Percentiles rank a stretch among this genome's conserved stretches.
These are phyloP conservation scores for Cucumis melo DNA, from an alignment of 306 rosid genomes.

Conservation along the genomic window DNA sequence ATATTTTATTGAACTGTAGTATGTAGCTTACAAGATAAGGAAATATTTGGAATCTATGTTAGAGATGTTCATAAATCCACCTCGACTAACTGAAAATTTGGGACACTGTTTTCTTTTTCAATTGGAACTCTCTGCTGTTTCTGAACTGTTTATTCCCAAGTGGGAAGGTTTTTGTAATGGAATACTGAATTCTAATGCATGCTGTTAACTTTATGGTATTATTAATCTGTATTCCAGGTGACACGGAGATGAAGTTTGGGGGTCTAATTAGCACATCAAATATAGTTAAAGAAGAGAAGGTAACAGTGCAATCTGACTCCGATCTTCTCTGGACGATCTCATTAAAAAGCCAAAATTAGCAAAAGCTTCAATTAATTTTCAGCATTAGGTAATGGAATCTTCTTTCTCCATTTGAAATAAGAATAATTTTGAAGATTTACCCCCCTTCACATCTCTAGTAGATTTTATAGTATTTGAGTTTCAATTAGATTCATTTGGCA, in stretches of 20 bases:
- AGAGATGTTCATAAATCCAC: not conserved
- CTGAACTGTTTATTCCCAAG: not conserved
- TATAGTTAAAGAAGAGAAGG: constrained; percentile 46
- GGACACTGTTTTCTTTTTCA: not conserved
- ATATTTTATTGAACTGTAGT: not conserved
- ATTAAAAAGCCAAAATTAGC: constrained; percentile 26
- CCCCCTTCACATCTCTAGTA: not conserved
- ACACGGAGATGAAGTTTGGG: constrained; percentile 74
- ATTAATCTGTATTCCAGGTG: constrained; percentile 33
- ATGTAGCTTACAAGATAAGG: not conserved
- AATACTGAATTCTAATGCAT: not conserved
- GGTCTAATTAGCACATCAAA: constrained; percentile 82
- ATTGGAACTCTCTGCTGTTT: not conserved
- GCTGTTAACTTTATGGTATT: not conserved
- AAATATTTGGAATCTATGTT: not conserved
- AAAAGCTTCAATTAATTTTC: not conserved
- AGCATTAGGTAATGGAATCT: not conserved
- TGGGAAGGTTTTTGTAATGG: not conserved
- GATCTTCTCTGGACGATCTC: constrained; percentile 96
- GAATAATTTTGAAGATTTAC: not conserved
- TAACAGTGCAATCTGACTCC: constrained; percentile 71
- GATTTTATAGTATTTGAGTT: not conserved
- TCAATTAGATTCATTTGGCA: not conserved
- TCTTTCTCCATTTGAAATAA: not conserved
- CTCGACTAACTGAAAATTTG: not conserved